Evolutionary conservation across 805 yeast species (phyloP), one percentile per base, ranked within the genome.

Genomic region (Wickerhamomyces bisporus): DNA sequence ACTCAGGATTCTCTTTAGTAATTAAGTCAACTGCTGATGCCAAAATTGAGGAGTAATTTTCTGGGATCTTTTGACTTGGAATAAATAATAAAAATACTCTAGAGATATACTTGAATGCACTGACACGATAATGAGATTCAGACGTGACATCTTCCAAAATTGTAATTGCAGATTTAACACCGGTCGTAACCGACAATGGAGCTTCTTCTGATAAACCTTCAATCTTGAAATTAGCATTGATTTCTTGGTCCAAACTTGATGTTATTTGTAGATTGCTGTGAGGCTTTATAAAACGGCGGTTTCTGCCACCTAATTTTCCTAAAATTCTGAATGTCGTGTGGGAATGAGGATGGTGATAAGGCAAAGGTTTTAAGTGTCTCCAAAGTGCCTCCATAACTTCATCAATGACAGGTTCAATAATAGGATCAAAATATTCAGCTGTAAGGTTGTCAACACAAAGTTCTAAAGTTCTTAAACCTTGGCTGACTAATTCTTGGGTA

Each of bases 281-380:
- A 2, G 94, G 83, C 40, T 77, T 78, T 50, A 93, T 71, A 55
- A 87, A 86, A 36, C 82, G 79, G 49, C 96, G 79, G 52, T 93
- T 93, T 55, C 98, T 75, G 2, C 99, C 99, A 27, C 99, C 99
- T 14, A 93, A 66, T 57, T 94, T 93, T 35, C 99, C 98, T 36
- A 93, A 66, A 27, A 93, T 87, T 44, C 98, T 72, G 39, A 93
- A 79, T 0, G 98, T 89, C 0, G 96, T 87, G 57, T 93, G 98
- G 14, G 96, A 83, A 48, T 89, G 96, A 47, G 87, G 95, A 50
- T 93, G 98, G 48, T 85, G 86, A 57, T 87, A 88, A 0, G 99
- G 98, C 26, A 89, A 73, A 2, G 99, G 98, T 52, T 80, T 80
- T 48, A 93, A 62, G 50, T 91, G 93, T 44, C 77, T 81, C 91